Evolutionary conservation across 2,329 filamentous ascomycete genomes (phyloP).

Genomic region (Cercospora beticola): DNA sequence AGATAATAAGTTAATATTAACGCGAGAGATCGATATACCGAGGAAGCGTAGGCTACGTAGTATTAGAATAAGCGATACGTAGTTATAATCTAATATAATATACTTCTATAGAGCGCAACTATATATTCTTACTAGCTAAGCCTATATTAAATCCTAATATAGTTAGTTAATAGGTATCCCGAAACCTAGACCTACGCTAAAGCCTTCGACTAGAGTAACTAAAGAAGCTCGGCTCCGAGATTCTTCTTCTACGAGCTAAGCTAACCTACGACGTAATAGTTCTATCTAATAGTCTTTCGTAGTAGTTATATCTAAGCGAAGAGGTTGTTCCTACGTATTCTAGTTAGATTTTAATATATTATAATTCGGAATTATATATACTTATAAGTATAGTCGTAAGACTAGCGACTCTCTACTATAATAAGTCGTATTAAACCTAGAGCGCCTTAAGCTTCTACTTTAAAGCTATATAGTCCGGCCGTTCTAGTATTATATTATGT

Average conservation of each 20-base stretch:
- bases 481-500: not conserved
- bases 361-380: not conserved
- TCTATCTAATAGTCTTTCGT: not conserved
- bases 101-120: not conserved
- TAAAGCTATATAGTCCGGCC: not conserved
- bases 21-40: not conserved
- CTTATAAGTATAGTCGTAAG: not conserved
- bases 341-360: not conserved
- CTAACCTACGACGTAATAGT: not conserved
- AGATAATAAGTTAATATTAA: not conserved
- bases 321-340: not conserved
- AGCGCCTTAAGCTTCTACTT: not conserved
- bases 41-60: not conserved
- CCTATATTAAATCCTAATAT: not conserved
- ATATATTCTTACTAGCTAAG: not conserved
- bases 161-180: not conserved
- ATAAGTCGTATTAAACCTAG: not conserved
- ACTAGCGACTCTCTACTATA: not conserved
- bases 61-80: not conserved
- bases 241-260: not conserved
- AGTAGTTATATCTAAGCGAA: not conserved
- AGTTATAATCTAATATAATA: not conserved
- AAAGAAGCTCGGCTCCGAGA: not conserved
- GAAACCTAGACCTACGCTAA: not conserved
- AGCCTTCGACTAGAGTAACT: not conserved